Base-by-base conservation (phyloP, 1,284 basidiomycete genomes). In the Pseudozyma pruni region DNA sequence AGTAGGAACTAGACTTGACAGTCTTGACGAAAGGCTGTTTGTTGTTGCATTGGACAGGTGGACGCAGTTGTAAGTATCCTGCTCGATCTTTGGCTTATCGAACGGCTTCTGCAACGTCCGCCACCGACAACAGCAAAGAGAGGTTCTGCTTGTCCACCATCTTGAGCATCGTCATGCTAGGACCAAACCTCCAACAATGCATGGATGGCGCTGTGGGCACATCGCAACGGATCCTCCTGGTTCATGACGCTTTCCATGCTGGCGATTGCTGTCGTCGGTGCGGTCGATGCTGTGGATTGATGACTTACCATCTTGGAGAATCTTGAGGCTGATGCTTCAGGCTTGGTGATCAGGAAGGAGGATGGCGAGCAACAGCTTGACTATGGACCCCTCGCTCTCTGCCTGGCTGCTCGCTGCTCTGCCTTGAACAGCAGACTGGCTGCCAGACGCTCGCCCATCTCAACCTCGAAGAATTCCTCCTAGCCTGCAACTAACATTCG, bases 1-100 rank as follows among this genome's bases (percentile, higher is more conserved):
- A 96, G 90, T 98, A 98, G 79, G 94, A 90, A 78, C 81, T 81
- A 82, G 85, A 86, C 86, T 87, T 87, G 80, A 85, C 83, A 67
- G 81, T 68, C 85, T 86, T 86, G 78, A 84, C 83, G 84, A 86
- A 87, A 62, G 85, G 85, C 86, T 78, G 62, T 57, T 29, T 20
- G 41, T n/a, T 16, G 17, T 14, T 20, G 17, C 19, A 38, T 13
- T 19, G 14, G 8, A 35, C 17, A 9, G 8, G 31, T 20, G 34
- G 9, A 4, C 16, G 14, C 35, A 48, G 47, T 55, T 49, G 51
- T 61, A 46, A 61, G 59, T 55, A 52, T 29, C 23, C 4, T 10
- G 20, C 20, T 27, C 32, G 13, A 31, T 19, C 22, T 10, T 11
- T n/a, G n/a, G n/a, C n/a, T n/a, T 29, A 29, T 29, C 11, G 27